These are phyloP conservation scores for Podospora bellae-mahoneyi DNA, from an alignment of 495 filamentous ascomycete genomes.

Conservation along the genomic window DNA sequence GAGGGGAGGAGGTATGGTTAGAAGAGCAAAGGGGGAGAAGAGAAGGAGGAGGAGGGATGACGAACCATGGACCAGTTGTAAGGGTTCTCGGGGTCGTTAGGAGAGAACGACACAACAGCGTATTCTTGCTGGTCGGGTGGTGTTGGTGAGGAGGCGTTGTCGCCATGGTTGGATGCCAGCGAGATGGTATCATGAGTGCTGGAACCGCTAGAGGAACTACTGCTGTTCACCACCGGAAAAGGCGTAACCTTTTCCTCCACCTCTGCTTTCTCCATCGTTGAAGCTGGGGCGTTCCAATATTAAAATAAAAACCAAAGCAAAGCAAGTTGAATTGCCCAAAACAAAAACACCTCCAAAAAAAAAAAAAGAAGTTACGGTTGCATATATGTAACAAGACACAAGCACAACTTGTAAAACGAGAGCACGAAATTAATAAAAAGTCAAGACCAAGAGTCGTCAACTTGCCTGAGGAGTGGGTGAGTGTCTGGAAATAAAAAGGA, in stretches of 20 bases:
- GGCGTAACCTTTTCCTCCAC: neutral
- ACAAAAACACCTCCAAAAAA: neutral
- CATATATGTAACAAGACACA: neutral
- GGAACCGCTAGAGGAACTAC: neutral
- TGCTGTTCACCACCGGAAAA: neutral
- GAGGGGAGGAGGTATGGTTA: neutral
- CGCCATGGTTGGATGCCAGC: neutral
- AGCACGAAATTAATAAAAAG: neutral
- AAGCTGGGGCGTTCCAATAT: neutral
- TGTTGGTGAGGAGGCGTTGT: neutral
- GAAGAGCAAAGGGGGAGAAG: neutral
- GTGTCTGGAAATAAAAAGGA: neutral
- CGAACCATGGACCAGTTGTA: slow-evolving; percentile 31
- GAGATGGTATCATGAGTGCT: slow-evolving; percentile 8
- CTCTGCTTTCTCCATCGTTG: neutral
- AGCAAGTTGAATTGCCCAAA: neutral
- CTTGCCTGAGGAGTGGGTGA: neutral
- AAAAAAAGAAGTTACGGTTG: neutral
- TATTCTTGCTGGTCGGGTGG: neutral
- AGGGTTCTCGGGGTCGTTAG: slow-evolving; percentile 25
- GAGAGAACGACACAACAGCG: slow-evolving; percentile 22
- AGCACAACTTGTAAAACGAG: neutral
- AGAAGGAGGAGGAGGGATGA: neutral
- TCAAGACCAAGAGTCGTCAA: neutral
- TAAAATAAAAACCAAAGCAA: neutral